Conservation (phyloP, 2,329 filamentous ascomycete genomes). For the Diaporthe destruens region DNA sequence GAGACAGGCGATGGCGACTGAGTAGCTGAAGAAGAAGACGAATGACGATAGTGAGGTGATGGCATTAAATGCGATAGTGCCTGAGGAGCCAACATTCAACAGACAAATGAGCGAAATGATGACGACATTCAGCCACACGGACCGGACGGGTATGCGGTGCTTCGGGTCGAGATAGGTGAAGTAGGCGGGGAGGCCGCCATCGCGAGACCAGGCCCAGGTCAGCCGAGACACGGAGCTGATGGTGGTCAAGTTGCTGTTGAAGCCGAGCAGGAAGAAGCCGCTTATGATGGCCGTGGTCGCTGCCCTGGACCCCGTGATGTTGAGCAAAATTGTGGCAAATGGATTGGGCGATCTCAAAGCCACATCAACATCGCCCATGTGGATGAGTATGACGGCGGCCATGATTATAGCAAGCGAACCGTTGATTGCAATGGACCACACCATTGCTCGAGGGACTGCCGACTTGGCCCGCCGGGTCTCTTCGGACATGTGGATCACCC, state of each 20-base stretch:
- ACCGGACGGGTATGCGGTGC: slow-evolving; percentile 52
- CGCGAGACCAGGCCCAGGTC: slow-evolving; percentile 62
- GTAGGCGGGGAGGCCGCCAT: slow-evolving; percentile 52
- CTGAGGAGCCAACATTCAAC: slow-evolving; percentile 55
- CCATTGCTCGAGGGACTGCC: slow-evolving; percentile 59
- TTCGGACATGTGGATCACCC: slow-evolving; percentile 61
- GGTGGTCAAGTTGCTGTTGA: slow-evolving; percentile 55
- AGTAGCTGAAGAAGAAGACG: neutral
- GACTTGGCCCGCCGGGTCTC: slow-evolving; percentile 58
- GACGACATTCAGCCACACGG: slow-evolving; percentile 51
- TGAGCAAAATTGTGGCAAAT: slow-evolving; percentile 56
- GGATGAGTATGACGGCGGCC: slow-evolving; percentile 57
- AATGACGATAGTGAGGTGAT: neutral
- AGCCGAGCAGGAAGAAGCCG: slow-evolving; percentile 53
- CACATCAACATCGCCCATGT: slow-evolving; percentile 55
- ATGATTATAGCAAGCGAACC: slow-evolving; percentile 56
- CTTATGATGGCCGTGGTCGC: slow-evolving; percentile 57
- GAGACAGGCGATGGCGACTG: neutral
- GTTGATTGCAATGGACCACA: slow-evolving; percentile 58
- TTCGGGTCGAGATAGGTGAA: slow-evolving; percentile 47
- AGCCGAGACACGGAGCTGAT: slow-evolving; percentile 61
- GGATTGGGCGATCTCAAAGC: slow-evolving; percentile 52
- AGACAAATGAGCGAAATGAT: slow-evolving; percentile 52
- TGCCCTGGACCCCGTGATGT: slow-evolving; percentile 54
- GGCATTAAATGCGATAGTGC: neutral